These are phyloP conservation scores for Trichosporon faecale DNA, from an alignment of 1,284 basidiomycete species.

Conservation along the genomic window DNA sequence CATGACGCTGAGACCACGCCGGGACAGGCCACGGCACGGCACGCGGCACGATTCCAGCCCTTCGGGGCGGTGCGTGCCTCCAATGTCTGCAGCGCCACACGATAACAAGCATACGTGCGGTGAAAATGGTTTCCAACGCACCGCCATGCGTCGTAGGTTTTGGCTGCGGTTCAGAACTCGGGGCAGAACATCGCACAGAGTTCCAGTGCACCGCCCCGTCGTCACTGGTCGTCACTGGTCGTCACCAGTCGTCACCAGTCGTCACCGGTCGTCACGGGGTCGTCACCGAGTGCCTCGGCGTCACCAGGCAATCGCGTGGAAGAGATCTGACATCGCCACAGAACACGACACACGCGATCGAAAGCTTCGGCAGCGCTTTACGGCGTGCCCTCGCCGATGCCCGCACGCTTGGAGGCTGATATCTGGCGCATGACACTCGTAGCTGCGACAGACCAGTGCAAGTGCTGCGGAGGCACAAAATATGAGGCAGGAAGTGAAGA, in stretches of 20 bases:
- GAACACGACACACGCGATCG: background rate
- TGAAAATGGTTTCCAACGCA: background rate
- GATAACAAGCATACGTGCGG: background rate
- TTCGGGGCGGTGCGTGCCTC: background rate
- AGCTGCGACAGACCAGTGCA: background rate
- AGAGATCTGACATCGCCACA: background rate
- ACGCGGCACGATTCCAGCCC: background rate
- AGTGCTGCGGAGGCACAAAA: too few relatives aligned
- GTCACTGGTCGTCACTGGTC: too few relatives aligned
- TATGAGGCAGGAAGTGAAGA: too few relatives aligned
- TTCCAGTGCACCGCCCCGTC: background rate
- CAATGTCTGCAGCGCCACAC: background rate
- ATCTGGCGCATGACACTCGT: background rate
- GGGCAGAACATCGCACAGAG: background rate
- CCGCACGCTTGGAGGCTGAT: too few relatives aligned
- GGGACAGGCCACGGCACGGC: background rate
- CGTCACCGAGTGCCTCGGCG: background rate
- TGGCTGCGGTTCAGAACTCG: background rate
- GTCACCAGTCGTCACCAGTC: too few relatives aligned
- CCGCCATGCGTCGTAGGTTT: background rate
- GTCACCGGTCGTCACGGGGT: too few relatives aligned
- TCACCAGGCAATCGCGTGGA: background rate
- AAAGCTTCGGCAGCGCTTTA: background rate
- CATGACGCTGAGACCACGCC: background rate
- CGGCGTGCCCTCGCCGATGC: background rate